These are phyloP conservation scores for Voacanga thouarsii DNA, from an alignment of 257 asterid genomes.

Conservation along the genomic window DNA sequence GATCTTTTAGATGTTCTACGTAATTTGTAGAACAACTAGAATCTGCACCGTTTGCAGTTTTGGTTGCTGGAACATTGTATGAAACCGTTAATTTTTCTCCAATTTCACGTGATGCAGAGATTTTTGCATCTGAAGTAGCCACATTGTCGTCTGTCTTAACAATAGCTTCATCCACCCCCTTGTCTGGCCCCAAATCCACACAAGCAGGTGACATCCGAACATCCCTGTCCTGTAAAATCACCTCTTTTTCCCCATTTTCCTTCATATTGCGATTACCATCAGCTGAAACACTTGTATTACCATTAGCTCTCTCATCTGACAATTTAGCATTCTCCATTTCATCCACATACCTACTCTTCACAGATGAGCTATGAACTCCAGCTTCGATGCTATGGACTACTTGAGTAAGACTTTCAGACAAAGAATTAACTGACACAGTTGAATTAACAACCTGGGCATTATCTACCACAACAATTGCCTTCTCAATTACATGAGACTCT, in stretches of 20 bases:
- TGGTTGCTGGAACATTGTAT: slow-evolving; percentile 16
- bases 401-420: slow-evolving; percentile 16
- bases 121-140: slow-evolving; percentile 23
- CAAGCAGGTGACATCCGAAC: neutral
- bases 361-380: slow-evolving; percentile 23
- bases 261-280: slow-evolving; percentile 14
- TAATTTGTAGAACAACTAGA: slow-evolving; percentile 2
- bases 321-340: slow-evolving; percentile 24
- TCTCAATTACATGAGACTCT: slow-evolving; percentile 26
- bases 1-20: slow-evolving; percentile 23
- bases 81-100: slow-evolving; percentile 20
- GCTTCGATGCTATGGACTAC: neutral
- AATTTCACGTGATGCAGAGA: slow-evolving; percentile 12
- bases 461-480: slow-evolving; percentile 22
- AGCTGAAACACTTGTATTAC: slow-evolving; percentile 13
- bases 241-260: slow-evolving; percentile 22
- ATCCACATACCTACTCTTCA: slow-evolving; percentile 18
- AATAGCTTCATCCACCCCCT: slow-evolving; percentile 13
- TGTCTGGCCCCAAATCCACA: slow-evolving; percentile 6
- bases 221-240: slow-evolving; percentile 2
- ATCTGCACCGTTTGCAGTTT: slow-evolving; percentile 14
- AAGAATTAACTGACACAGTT: slow-evolving; percentile 24
- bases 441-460: slow-evolving; percentile 26
- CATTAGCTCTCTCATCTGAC: slow-evolving; percentile 21
- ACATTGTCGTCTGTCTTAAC: neutral